Evolutionary conservation across 2,329 filamentous ascomycete genomes (phyloP), one percentile per base, ranked within the genome.

Genomic region (Colletotrichum sp.): DNA sequence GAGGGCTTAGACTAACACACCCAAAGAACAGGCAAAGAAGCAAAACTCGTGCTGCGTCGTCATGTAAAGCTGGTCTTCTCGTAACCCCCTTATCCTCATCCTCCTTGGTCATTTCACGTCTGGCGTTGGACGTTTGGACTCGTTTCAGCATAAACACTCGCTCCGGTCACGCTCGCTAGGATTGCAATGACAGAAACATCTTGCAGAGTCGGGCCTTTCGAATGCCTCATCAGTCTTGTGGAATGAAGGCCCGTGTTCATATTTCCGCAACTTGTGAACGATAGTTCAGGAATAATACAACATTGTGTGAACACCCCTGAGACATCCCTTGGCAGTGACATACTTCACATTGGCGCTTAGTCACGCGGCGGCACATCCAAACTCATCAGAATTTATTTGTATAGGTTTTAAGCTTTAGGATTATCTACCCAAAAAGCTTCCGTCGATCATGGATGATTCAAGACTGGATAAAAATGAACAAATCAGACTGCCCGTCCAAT

Each of bases 31-130:
- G 89, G 93, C 93, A 82, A 95, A 95, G 89, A 95, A 95, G 86
- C 93, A 95, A 84, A 95, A 95, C 86, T 94, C 92, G 28, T 95
- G 94, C 90, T 95, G 93, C 82, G 81, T 91, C 74, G 81, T 94
- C 80, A 94, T 94, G 92, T 94, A 90, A 82, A 73, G 18, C 52
- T n/a, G 26, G 55, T 18, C 14, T 21, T 38, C 56, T n/a, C n/a
- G 26, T 24, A 24, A 30, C 12, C 24, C 55, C 21, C 24, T 26
- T 21, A 28, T 56, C 62, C n/a, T 34, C 28, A 18, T 55, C 30
- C 21, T 43, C 34, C 38, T 61, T 76, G 28, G 62, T 75, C 67
- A 65, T 68, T 72, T 69, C 38, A 58, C 55, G 52, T 76, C 72
- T 79, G 81, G 82, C 82, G 81, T 83, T 83, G 78, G 76, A 74